Evolutionary conservation across 495 filamentous ascomycete genomes (phyloP).

Genomic region (Jackrogersella multiformis): DNA sequence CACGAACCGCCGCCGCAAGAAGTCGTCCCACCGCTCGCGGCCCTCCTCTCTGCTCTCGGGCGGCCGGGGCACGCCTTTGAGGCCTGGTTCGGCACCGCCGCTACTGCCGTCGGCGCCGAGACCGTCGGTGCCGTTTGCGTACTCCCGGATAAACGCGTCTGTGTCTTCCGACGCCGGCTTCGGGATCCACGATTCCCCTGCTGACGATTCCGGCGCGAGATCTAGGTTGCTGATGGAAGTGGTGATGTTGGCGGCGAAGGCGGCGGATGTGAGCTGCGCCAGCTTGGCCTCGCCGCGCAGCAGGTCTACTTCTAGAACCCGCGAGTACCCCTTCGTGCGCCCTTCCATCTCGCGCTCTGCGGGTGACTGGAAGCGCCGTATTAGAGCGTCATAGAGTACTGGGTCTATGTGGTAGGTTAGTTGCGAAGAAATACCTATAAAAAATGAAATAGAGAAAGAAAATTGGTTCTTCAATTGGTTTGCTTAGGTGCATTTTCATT

Average conservation of each 20-base stretch:
- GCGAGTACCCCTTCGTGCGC: constrained; percentile 75
- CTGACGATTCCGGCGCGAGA: neutral
- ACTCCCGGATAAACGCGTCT: constrained; percentile 34
- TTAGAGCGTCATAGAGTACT: constrained; percentile 78
- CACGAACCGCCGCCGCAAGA: constrained; percentile 75
- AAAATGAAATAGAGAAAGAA: neutral
- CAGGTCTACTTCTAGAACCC: constrained; percentile 75
- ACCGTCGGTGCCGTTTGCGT: constrained; percentile 30
- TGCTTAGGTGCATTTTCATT: too few relatives aligned
- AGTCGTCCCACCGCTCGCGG: constrained; percentile 69
- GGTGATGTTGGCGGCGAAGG: neutral
- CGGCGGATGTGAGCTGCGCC: constrained; percentile 59
- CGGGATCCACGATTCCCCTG: constrained; percentile 24
- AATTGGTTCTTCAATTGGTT: too few relatives aligned
- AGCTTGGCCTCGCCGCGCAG: constrained; percentile 77
- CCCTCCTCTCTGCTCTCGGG: constrained; percentile 72
- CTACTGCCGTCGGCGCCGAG: constrained; percentile 6
- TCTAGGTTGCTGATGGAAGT: neutral
- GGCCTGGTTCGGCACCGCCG: constrained; percentile 40
- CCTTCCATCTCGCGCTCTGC: constrained; percentile 78
- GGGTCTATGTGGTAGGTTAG: constrained; percentile 67
- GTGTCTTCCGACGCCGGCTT: constrained; percentile 21
- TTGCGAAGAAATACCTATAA: constrained; percentile 11
- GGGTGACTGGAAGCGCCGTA: constrained; percentile 79
- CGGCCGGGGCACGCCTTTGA: constrained; percentile 56